Percentiles rank a stretch among this genome's conserved stretches.
Evolutionary conservation across 2,329 filamentous ascomycete species (phyloP).

Genomic region (Epichloe glyceriae): DNA sequence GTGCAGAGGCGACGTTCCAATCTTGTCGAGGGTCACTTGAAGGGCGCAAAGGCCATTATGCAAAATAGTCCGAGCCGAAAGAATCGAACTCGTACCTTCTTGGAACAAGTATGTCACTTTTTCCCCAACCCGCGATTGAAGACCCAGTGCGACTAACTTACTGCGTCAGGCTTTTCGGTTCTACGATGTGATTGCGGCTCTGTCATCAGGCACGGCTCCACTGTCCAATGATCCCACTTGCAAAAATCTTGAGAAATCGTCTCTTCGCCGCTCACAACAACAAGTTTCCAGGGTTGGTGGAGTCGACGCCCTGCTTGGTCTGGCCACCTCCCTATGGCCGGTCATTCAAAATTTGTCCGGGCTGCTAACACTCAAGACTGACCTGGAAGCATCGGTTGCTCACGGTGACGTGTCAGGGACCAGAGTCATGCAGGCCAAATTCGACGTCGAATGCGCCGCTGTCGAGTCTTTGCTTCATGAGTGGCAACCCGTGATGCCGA

Average conservation of each 20-base stretch:
- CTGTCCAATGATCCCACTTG: conserved; percentile 36
- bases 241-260: conserved; percentile 32
- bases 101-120: conserved; percentile 37
- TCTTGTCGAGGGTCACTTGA: conserved; percentile 47
- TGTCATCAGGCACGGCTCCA: conserved; percentile 47
- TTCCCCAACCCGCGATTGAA: not conserved
- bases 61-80: conserved; percentile 29
- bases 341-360: conserved; percentile 48
- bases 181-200: conserved; percentile 51
- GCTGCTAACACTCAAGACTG: conserved; percentile 37
- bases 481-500: conserved; percentile 41
- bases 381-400: conserved; percentile 32
- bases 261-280: conserved; percentile 28
- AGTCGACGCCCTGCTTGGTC: conserved; percentile 46
- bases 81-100: conserved; percentile 41
- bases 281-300: conserved; percentile 34
- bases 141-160: not conserved
- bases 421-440: conserved; percentile 35
- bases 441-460: conserved; percentile 37
- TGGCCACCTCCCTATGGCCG: conserved; percentile 50
- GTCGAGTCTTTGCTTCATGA: conserved; percentile 41
- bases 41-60: conserved; percentile 50
- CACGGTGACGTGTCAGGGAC: conserved; percentile 30
- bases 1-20: conserved; percentile 47
- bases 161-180: conserved; percentile 44